These are phyloP conservation scores for Coccinonectria pachysandricola DNA, from an alignment of 2,329 filamentous ascomycete genomes.

Conservation along the genomic window DNA sequence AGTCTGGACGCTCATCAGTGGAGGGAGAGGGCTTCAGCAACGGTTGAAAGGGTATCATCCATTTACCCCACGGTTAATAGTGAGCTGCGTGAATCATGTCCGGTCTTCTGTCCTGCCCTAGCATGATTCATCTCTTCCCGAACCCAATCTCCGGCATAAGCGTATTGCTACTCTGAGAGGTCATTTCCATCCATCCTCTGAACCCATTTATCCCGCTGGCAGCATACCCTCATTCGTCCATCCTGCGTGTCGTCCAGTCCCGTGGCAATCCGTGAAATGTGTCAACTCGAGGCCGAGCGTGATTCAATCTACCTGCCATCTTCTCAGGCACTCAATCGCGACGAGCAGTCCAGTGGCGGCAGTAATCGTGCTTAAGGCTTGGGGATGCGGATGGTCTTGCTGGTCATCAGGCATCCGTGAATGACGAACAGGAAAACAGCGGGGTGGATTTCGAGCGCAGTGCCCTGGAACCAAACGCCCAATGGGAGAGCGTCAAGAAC, in stretches of 20 bases:
- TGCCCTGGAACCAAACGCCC: conserved; percentile 58
- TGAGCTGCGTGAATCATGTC: conserved; percentile 17
- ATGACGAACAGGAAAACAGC: conserved; percentile 68
- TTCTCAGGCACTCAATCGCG: conserved; percentile 1
- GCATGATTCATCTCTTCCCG: no score
- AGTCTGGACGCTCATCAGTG: no score
- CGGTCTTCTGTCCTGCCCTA: no score
- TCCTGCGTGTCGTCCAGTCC: conserved; percentile 7
- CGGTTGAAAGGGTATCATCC: conserved; percentile 18
- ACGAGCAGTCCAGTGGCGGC: neutral
- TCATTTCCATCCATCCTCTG: no score
- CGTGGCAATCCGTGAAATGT: conserved; percentile 4
- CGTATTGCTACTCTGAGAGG: no score
- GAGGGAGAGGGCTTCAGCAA: no score
- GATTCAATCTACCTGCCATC: neutral
- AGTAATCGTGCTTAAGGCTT: conserved; percentile 50
- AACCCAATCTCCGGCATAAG: no score
- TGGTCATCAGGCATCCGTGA: conserved; percentile 92
- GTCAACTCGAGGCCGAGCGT: neutral
- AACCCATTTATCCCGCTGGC: no score
- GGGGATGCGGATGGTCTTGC: conserved; percentile 87
- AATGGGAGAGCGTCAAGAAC: conserved; percentile 68
- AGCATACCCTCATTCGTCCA: no score
- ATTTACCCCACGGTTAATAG: conserved; percentile 15
- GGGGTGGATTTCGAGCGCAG: conserved; percentile 73